Conservation (phyloP, 768 basidiomycete species). For the Russula lepida region DNA sequence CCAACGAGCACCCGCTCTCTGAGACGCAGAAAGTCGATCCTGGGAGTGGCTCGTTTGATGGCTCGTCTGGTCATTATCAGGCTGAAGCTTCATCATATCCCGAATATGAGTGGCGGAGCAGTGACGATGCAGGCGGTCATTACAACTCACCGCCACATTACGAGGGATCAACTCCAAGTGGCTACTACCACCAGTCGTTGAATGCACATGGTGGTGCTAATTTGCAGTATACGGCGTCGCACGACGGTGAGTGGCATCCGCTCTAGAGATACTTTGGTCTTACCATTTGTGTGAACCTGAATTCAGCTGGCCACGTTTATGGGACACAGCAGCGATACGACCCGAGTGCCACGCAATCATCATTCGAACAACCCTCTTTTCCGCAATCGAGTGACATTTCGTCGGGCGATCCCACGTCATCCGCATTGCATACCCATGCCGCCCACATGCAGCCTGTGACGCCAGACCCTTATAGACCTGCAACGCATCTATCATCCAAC, state of each 20-base stretch:
- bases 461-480: slow-evolving; percentile 5
- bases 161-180: neutral
- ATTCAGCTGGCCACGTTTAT: slow-evolving; percentile 3
- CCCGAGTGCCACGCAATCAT: neutral
- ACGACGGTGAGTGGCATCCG: slow-evolving; percentile 13
- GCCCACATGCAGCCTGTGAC: neutral
- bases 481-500: neutral
- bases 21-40: neutral
- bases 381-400: neutral
- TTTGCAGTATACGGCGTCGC: slow-evolving; percentile 2
- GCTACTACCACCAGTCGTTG: neutral
- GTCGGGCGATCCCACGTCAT: neutral
- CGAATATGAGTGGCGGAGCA: slow-evolving; percentile 8
- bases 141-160: slow-evolving; percentile 10
- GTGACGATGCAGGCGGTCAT: neutral
- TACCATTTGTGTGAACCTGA: neutral
- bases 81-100: neutral
- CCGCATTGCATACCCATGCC: slow-evolving; percentile 7
- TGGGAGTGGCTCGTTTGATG: slow-evolving; percentile 1
- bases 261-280: neutral
- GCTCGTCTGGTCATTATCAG: slow-evolving; percentile 5
- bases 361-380: neutral
- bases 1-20: neutral
- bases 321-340: neutral
- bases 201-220: neutral